A percentile compares a stretch with the other conserved stretches of the same genome.
Conservation (phyloP, 768 basidiomycete species). For the Astraeus odoratus region DNA sequence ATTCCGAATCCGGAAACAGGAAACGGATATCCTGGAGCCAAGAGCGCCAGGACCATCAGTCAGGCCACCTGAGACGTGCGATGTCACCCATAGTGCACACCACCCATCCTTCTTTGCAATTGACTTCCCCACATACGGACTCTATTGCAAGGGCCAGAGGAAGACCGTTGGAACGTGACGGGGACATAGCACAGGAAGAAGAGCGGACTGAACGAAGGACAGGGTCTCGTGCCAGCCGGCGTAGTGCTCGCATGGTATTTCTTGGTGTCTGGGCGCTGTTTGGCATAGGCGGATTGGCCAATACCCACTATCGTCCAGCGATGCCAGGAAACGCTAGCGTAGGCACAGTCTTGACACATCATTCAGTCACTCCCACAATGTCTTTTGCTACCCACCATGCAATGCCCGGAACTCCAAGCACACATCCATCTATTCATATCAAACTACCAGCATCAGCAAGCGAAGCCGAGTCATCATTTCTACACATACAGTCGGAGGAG, state of each 20-base stretch:
- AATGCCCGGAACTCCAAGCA: not conserved
- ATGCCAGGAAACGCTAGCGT: constrained; percentile 27
- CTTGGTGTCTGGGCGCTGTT: constrained; percentile 72
- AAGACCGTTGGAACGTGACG: constrained; percentile 38
- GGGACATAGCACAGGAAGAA: constrained; percentile 19
- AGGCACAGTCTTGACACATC: constrained; percentile 42
- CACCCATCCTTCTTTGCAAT: constrained; percentile 22
- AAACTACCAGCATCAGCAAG: constrained; percentile 12
- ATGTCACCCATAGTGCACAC: constrained; percentile 29
- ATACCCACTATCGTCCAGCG: constrained; percentile 21
- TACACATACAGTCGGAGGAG: constrained; percentile 15
- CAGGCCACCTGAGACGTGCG: constrained; percentile 34
- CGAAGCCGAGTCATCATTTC: constrained; percentile 1
- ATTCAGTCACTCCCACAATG: not conserved
- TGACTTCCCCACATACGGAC: constrained; percentile 20
- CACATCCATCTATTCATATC: constrained; percentile 8
- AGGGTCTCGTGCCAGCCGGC: constrained; percentile 58
- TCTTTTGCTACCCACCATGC: constrained; percentile 9
- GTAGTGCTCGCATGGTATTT: constrained; percentile 75
- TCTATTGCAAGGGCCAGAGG: constrained; percentile 33
- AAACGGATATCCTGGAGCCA: constrained; percentile 66
- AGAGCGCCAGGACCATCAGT: constrained; percentile 32
- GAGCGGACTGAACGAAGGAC: constrained; percentile 24
- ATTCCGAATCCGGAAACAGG: constrained; percentile 59
- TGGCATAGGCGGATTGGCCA: constrained; percentile 49